Evolutionary conservation across 164 flowering plant genomes (phyloP), one percentile per base, ranked within the genome.

Genomic region (Liriodendron chinense): DNA sequence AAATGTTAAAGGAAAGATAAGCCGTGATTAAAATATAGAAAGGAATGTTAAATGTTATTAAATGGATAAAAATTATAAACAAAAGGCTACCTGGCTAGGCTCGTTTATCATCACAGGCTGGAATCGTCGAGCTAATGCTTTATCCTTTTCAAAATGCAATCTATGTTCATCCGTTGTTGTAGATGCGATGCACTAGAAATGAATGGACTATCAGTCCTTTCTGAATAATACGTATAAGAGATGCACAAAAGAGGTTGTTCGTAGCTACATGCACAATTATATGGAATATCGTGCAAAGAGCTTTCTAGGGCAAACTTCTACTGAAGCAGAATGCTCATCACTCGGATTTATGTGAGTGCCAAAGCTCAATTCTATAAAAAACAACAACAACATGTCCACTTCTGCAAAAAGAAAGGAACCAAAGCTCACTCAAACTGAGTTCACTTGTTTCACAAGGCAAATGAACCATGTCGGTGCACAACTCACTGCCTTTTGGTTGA

Each of bases 71-170:
- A 34, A 43, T 62, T 21, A 72, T 5, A 64, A 43, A 26, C 18
- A 56, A 18, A 65, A 64, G 67, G 57, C 21, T 78, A 93, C 98
- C 96, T 91, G 85, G 80, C 86, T 89, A 50, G 96, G 98, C 71
- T 93, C 98, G 77, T 84, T 81, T 78, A 93, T 84, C 77, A 85
- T 73, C 71, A 90, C 91, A 61, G 96, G 96, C 72, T 93, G 98
- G 76, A 93, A 93, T 62, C 98, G 83, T 59, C 98, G 81, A 14
- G 91, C 94, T 67, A 93, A 85, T 75, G 98, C 96, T 81, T 89
- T 87, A 76, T 93, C 98, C 84, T 86, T 89, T 73, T 92, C 98
- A 84, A 93, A 86, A 83, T 88, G 88, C 77, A 62, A 75, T 80
- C 92, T 82, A 83, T 84, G 84, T 74, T 92, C 98, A 76, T 85